Conservation (phyloP, 192 early-diverging fungal species). For the Backusella macrospora region DNA sequence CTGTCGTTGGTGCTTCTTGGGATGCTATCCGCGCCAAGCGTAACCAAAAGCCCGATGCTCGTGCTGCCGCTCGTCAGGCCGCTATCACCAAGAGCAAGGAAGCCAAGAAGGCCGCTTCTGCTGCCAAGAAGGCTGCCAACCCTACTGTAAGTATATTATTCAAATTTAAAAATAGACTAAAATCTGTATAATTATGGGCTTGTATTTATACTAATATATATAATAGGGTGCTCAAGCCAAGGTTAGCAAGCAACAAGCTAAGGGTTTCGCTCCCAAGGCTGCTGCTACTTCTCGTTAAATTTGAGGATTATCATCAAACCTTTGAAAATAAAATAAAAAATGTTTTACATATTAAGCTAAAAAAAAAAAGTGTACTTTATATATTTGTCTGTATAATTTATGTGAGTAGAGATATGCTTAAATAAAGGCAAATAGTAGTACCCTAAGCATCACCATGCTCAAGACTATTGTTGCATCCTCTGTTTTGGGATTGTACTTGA, state of each 20-base stretch:
- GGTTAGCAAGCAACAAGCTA: conserved; percentile 80
- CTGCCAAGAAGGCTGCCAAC: conserved; percentile 79
- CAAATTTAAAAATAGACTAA: neutral
- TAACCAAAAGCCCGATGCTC: conserved; percentile 93
- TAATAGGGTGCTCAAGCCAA: conserved; percentile 49
- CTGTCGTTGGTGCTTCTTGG: no score
- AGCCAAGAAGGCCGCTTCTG: conserved; percentile 84
- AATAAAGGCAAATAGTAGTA: no score
- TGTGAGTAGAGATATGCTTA: no score
- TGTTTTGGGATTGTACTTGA: no score
- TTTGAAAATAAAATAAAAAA: conserved; percentile 19
- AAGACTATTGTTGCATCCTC: no score
- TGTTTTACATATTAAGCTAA: no score
- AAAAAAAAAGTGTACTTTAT: neutral
- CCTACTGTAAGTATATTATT: conserved; percentile 28
- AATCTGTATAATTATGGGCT: no score
- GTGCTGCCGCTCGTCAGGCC: conserved; percentile 86
- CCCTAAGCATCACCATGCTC: no score
- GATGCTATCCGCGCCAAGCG: conserved; percentile 99
- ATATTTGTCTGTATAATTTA: no score
- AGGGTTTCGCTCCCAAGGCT: conserved; percentile 81
- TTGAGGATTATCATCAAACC: neutral
- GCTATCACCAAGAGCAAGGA: conserved; percentile 91
- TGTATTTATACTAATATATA: neutral
- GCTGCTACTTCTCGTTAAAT: conserved; percentile 83